Base-by-base conservation (phyloP, 2,329 filamentous ascomycete species). In the Ophiocordyceps camponoti-saundersi region DNA sequence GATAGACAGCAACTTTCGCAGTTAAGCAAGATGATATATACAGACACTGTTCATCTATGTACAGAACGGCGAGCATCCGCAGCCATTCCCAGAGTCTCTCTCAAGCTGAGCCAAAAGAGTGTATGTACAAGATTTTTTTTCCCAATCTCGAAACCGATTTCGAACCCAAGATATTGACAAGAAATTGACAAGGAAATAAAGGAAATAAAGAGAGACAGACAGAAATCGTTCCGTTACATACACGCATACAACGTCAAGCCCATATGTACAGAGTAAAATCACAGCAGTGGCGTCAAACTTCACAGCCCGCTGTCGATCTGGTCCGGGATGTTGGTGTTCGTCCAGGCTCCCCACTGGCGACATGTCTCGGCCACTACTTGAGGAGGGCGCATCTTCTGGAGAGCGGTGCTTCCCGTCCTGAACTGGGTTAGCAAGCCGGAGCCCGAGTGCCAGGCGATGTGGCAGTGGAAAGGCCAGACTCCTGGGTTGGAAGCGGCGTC, bases 381-480 rank as follows among this genome's bases (percentile, higher is more conserved):
- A 0, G 75, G 73, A 23, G 78, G 64, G 18, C 52, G 51, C 52
- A 68, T 53, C 43, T 59, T 50, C 47, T 60, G 53, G 42, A 68
- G 56, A 47, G 69, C 58, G 2, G 68, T 62, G 52, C 53, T 64
- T 48, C 61, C 55, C 1, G 67, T 68, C 6, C 78, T 58, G 49
- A 78, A 70, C 54, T 75, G 69, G 30, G 70, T 53, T 12, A 73
- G 63, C 44, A 78, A 65, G 5, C 75, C 75, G 10, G 66, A 66
- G 1, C 69, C 71, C 1, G 69, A 67, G 55, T 79, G 75, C 73
- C 73, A 79, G 3, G 68, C 69, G 45, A 74, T 70, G 58, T 75
- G 72, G 56, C 72, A 75, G 59, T 75, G 71, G 53, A 74, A 66
- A 5, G 68, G 62, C 71, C 71, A 75, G 52, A 51, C 73, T 63